Base-by-base conservation (phyloP, 805 yeast species). In the Zygosaccharomyces gambellarensis region DNA sequence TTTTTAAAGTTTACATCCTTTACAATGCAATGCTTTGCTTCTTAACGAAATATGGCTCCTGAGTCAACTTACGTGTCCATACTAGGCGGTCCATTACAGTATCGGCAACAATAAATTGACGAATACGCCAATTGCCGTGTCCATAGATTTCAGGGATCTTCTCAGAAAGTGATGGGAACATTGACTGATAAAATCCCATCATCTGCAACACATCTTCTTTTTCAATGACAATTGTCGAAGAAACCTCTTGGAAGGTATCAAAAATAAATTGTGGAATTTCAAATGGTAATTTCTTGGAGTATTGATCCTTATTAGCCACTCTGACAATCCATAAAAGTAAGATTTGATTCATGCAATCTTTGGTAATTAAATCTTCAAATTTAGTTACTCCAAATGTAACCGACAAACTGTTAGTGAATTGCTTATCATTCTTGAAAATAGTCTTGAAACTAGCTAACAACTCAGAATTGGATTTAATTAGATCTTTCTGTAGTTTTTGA, bases 251-350 rank as follows among this genome's bases (percentile, higher is more conserved):
- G 51, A 77, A 80, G 5, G 67, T 62, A 2, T 62, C 59, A 14
- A 57, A 54, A 17, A 84, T 73, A 74, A 85, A 83, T 2, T 71
- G 69, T 0, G 88, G 86, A 14, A 79, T 65, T 0, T 46, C 46
- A 27, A 47, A 47, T 2, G 54, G 50, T 36, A 62, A 64, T 32
- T 68, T 64, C 19, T 61, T 61, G 1, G 51, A 29, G 32, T 71
- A 75, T 7, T 61, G 60, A 17, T 63, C 63, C 27, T 69, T 70
- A 60, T 82, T 84, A 49, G 72, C 69, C 49, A 79, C 76, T 56
- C 89, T 72, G 31, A 85, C 78, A 23, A 85, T 69, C 80, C 84
- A 86, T 36, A 86, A 64, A 19, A 83, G 63, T 64, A 86, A 69
- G 2, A 78, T 76, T 55, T 82, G 85, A 48, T 82, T 83, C 49